phyloP scores from a whole-genome alignment of 2,329 filamentous ascomycete genomes.

The Phoma sp. region DNA sequence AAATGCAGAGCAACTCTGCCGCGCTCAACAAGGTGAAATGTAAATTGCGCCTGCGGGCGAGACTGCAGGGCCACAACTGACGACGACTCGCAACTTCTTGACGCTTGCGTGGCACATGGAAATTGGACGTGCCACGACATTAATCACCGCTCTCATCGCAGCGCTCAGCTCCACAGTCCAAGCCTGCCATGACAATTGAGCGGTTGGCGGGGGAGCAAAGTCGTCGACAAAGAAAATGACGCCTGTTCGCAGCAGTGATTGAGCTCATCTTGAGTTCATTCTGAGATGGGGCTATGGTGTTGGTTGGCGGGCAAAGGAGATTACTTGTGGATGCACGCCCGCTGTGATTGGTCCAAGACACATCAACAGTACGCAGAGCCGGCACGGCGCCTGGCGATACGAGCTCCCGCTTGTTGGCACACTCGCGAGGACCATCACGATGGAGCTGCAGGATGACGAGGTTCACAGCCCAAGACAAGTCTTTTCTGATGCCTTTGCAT shows the following conservation, averaged over 20 bases:
- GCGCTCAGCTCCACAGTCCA: slow-evolving; percentile 19
- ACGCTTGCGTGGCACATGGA: slow-evolving; percentile 10
- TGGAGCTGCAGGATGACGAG: slow-evolving; percentile 9
- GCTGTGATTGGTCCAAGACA: slow-evolving; percentile 28
- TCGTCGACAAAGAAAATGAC: slow-evolving; percentile 21
- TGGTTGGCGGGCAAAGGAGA: slow-evolving; percentile 37
- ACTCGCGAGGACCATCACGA: not conserved
- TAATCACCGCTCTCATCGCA: slow-evolving; percentile 7
- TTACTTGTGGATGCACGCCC: slow-evolving; percentile 35
- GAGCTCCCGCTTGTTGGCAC: slow-evolving; percentile 19
- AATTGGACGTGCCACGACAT: slow-evolving; percentile 20
- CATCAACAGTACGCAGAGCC: slow-evolving; percentile 25
- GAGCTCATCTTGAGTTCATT: slow-evolving; percentile 31
- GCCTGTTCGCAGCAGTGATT: slow-evolving; percentile 31
- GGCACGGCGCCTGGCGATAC: slow-evolving; percentile 28
- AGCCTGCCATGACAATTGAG: slow-evolving; percentile 18
- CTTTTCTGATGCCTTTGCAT: slow-evolving; percentile 10
- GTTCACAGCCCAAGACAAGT: not conserved
- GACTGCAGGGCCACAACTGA: slow-evolving; percentile 7
- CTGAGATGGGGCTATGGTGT: slow-evolving; percentile 20
- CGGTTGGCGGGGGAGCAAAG: slow-evolving; percentile 22
- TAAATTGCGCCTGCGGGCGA: not conserved
- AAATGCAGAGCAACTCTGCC: slow-evolving; percentile 5
- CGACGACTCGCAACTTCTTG: slow-evolving; percentile 1
- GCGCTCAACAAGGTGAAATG: slow-evolving; percentile 6